Conservation (phyloP, 805 yeast genomes). For the Cyberlindnera samutprakarnensis region DNA sequence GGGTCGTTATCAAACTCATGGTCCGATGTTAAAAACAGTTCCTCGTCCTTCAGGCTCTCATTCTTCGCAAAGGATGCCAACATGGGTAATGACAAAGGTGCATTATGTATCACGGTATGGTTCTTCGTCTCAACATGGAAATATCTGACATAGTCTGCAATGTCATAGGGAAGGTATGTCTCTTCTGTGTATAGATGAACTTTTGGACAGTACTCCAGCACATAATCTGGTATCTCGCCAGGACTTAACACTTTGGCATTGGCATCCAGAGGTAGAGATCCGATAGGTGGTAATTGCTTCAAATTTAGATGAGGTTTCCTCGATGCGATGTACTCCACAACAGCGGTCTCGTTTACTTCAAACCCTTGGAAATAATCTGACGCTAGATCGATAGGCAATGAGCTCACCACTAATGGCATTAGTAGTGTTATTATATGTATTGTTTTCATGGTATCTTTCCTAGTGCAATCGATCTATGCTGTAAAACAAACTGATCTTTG, state of each 20-base stretch:
- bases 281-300: slow-evolving; percentile 30
- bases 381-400: too few species aligned
- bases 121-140: slow-evolving; percentile 49
- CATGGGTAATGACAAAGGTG: slow-evolving; percentile 24
- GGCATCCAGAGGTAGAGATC: slow-evolving; percentile 22
- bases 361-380: too few species aligned
- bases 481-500: too few species aligned
- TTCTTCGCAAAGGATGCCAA: slow-evolving; percentile 20
- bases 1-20: slow-evolving; percentile 72
- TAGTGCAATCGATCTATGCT: too few species aligned
- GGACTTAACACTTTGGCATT: slow-evolving; percentile 31
- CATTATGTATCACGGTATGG: slow-evolving; percentile 34
- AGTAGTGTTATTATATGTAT: too few species aligned
- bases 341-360: too few species aligned
- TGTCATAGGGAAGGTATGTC: slow-evolving; percentile 74
- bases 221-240: slow-evolving; percentile 60
- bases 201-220: slow-evolving; percentile 61
- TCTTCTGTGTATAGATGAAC: slow-evolving; percentile 90
- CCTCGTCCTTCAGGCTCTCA: slow-evolving; percentile 18
- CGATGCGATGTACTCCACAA: too few species aligned
- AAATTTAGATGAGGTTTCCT: too few species aligned
- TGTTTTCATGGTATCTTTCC: too few species aligned
- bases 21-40: slow-evolving; percentile 54
- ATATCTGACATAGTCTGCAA: slow-evolving; percentile 58
- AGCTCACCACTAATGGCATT: too few species aligned